Conservation (phyloP, 2,329 filamentous ascomycete species). For the Biscogniauxia mediterranea region DNA sequence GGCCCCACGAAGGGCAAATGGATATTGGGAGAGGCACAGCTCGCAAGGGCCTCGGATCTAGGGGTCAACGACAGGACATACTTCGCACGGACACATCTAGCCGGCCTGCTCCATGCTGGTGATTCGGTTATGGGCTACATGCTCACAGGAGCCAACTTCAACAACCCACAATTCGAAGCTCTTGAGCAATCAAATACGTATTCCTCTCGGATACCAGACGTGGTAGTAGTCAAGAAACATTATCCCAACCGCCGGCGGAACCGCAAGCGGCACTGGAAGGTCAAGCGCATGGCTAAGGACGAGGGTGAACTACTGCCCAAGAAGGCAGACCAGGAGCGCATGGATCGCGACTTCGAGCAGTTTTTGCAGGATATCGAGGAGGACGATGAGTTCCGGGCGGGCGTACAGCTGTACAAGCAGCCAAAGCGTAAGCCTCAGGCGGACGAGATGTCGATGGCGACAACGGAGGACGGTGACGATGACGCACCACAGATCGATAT, state of each 20-base stretch:
- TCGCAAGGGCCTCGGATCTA: constrained; percentile 83
- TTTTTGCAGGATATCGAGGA: constrained; percentile 97
- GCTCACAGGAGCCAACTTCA: constrained; percentile 61
- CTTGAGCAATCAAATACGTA: constrained; percentile 77
- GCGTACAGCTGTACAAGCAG: constrained; percentile 82
- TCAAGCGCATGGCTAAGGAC: constrained; percentile 90
- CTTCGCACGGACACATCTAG: constrained; percentile 87
- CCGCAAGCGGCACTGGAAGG: constrained; percentile 83
- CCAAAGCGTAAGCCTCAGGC: constrained; percentile 50
- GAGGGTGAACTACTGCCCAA: constrained; percentile 83
- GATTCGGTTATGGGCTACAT: constrained; percentile 96
- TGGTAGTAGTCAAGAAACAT: constrained; percentile 95
- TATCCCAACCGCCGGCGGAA: constrained; percentile 80
- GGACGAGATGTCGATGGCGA: constrained; percentile 67
- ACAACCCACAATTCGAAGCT: constrained; percentile 40
- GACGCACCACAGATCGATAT: constrained; percentile 71
- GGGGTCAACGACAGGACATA: constrained; percentile 85
- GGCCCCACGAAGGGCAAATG: constrained; percentile 76
- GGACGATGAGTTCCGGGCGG: constrained; percentile 81
- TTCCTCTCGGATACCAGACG: constrained; percentile 79
- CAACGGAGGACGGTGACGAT: constrained; percentile 58
- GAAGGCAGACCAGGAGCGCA: constrained; percentile 81
- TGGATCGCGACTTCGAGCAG: constrained; percentile 94
- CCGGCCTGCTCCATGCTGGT: constrained; percentile 78
- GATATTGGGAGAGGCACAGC: constrained; percentile 81